Conservation (phyloP, 345 rosid species). For the Melastoma malabathricum region DNA sequence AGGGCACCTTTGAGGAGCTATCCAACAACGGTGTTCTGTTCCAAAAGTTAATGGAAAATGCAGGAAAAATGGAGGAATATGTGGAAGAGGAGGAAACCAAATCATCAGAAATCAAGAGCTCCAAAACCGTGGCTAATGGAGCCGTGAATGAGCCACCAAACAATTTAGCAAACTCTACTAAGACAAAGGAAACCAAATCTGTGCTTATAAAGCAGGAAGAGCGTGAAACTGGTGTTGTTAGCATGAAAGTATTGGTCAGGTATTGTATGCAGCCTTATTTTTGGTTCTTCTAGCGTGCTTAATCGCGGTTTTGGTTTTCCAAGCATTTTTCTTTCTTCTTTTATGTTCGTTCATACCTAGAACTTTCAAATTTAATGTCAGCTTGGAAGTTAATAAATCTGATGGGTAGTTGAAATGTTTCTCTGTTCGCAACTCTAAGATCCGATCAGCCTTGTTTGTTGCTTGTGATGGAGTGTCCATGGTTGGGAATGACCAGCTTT, state of each 20-base stretch:
- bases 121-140: slow-evolving; percentile 53
- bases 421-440: too few relatives aligned
- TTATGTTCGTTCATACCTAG: too few relatives aligned
- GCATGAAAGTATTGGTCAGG: slow-evolving; percentile 67
- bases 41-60: slow-evolving; percentile 95
- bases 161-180: slow-evolving; percentile 20
- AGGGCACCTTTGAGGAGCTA: slow-evolving; percentile 87
- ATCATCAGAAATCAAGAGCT: slow-evolving; percentile 23
- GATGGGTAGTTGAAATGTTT: too few relatives aligned
- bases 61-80: slow-evolving; percentile 96
- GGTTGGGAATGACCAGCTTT: neutral
- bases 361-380: too few relatives aligned
- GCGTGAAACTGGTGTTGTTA: slow-evolving; percentile 90
- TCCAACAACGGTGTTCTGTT: slow-evolving; percentile 56
- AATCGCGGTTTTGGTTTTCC: too few relatives aligned
- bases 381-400: too few relatives aligned
- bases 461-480: neutral
- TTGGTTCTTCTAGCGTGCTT: too few relatives aligned
- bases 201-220: slow-evolving; percentile 95
- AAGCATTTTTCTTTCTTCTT: too few relatives aligned
- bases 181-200: slow-evolving; percentile 61
- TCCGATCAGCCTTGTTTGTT: neutral
- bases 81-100: slow-evolving; percentile 56
- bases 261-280: slow-evolving; percentile 11
- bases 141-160: slow-evolving; percentile 24